Base-by-base conservation (phyloP, 371 early-diverging fungal species). In the Rhizopus delemar region DNA sequence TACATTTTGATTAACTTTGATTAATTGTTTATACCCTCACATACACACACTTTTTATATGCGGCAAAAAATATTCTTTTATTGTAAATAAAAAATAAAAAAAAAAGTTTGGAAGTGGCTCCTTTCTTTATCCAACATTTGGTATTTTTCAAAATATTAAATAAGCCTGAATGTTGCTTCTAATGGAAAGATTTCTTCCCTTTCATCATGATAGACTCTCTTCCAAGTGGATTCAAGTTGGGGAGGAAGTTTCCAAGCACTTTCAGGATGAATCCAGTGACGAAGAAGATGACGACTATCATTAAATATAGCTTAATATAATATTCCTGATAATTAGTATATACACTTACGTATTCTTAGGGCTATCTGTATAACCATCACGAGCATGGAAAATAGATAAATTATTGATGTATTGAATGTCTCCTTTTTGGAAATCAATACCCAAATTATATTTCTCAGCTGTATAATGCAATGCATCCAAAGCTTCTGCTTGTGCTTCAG, bases 321-420 rank as follows among this genome's bases (percentile, higher is more conserved):
- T n/a, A 12, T 49, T 31, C n/a, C 28, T 38, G 9, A 6, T 15
- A 16, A 9, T 38, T 52, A 38, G 35, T 53, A 6, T 6, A 13
- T 29, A 34, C 13, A 53, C 57, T 62, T 65, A 69, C 63, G 50
- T 53, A 36, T 70, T 70, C 13, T 57, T 48, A 22, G 63, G 52
- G 22, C 70, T 70, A 48, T 70, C 70, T 6, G 56, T 58, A 16
- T 66, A 70, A 0, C 61, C 63, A 51, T 70, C 67, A 34, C 70
- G 63, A 9, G 70, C 70, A 60, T 70, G 70, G 45, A 70, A 66
- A n/a, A 70, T 70, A 8, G 70, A 70, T 5, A 66, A 15, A 31
- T 70, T 70, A 33, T 63, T 66, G 38, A 70, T 70, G 38, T 66
- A 70, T 46, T 70, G 70, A 35, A 70, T 66, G 39, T 70, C 70